Evolutionary conservation across 2,329 filamentous ascomycete genomes (phyloP), one percentile per base, ranked within the genome.

Genomic region (Cladophialophora bantiana): DNA sequence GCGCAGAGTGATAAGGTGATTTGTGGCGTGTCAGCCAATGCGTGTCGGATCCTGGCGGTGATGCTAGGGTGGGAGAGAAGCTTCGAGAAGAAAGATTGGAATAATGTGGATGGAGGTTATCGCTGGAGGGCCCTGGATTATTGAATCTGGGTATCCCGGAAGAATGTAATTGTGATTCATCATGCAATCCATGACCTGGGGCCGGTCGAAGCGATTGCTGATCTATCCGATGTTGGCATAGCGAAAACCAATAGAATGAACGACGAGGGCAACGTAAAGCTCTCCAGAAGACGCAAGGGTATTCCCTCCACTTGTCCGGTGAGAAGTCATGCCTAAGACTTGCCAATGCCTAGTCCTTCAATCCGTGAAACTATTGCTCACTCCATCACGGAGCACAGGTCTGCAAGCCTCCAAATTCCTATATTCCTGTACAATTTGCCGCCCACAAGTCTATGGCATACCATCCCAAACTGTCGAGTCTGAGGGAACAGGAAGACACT

Each of bases 21-120:
- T 1, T 96, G 93, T 74, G 90, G 89, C 2, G 89, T 94, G 31
- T 92, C 89, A 72, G 77, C 75, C 69, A 77, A 79, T 15, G 82
- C 77, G 3, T 96, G 93, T 76, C 85, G 91, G 26, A 74, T 96
- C 61, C 76, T 96, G 68, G 93, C 87, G 1, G 91, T 96, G 48
- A 93, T 96, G 89, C 88, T 95, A 88, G 93, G 93, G 0, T 94
- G 91, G 91, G 89, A 94, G 42, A 71, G 68, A 53, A 87, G 85
- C 4, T 83, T 93, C 68, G 81, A 81, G 38, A 77, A 83, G 18
- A 84, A 83, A 1, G 82, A 83, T 53, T 96, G 92, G 91, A 83
- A 87, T 66, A 96, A 96, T 78, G 86, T 96, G n/a, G 91, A 94
- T 76, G 90, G 89, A 1, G 84, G 84, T 12, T 88, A 85, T 72